Evolutionary conservation across 164 flowering plant genomes (phyloP).

Genomic region (Chimonanthus salicifolius): DNA sequence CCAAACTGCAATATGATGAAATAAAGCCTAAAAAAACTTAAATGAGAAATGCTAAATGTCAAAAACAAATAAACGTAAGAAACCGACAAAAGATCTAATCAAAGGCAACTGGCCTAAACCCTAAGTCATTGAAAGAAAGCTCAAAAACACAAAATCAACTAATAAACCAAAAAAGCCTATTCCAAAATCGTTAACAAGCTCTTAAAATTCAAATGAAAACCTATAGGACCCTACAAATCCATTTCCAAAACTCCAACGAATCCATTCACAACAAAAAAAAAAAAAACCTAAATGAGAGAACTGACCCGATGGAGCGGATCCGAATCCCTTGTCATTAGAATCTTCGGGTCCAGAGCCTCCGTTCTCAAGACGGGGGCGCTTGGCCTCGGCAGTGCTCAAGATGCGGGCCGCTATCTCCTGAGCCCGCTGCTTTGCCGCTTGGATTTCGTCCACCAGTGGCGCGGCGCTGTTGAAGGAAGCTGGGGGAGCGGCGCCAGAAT

Average conservation of each 20-base stretch:
- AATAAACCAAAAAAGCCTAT: neutral
- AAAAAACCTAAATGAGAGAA: neutral
- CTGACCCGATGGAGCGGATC: conserved; percentile 10
- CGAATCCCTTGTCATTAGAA: conserved; percentile 29
- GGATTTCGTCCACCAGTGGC: conserved; percentile 53
- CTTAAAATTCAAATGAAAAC: neutral
- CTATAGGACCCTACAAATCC: neutral
- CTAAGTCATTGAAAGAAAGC: neutral
- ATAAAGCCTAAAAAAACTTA: too few species aligned
- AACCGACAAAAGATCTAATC: neutral
- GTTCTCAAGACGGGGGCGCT: conserved; percentile 70
- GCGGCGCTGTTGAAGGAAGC: conserved; percentile 65
- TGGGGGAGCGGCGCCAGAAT: conserved; percentile 26
- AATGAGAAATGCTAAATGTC: too few species aligned
- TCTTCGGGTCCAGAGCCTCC: conserved; percentile 29
- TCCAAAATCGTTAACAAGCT: too few species aligned
- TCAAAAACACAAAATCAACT: neutral
- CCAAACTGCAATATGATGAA: too few species aligned
- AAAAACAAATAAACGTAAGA: too few species aligned
- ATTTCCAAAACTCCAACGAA: neutral
- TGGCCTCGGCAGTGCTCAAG: conserved; percentile 60
- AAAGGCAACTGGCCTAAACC: neutral
- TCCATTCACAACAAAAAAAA: neutral
- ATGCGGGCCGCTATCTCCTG: conserved; percentile 92
- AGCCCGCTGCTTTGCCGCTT: conserved; percentile 78